Conservation (phyloP, 371 early-diverging fungal genomes). For the Actinomortierella wolfii region DNA sequence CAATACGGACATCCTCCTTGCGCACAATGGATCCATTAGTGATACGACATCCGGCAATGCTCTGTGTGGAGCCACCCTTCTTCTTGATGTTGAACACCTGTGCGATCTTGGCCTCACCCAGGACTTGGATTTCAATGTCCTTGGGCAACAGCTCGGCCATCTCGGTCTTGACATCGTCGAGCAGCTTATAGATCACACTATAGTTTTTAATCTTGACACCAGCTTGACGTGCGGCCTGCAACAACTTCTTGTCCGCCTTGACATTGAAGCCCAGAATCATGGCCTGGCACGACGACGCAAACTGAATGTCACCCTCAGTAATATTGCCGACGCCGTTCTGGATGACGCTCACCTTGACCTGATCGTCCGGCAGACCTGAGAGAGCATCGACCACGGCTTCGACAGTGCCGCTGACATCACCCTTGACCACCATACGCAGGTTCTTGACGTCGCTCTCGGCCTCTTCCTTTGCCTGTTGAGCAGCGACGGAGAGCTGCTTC, state of each 20-base stretch:
- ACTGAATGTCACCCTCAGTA: conserved; percentile 76
- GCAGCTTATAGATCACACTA: conserved; percentile 87
- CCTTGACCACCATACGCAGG: conserved; percentile 55
- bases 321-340: conserved; percentile 85
- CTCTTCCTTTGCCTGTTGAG: conserved; percentile 39
- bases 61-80: conserved; percentile 58
- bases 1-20: conserved; percentile 66
- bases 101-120: conserved; percentile 87
- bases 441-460: conserved; percentile 54
- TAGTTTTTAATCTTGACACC: conserved; percentile 71
- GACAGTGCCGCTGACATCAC: conserved; percentile 94
- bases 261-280: conserved; percentile 89
- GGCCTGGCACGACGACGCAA: conserved; percentile 69
- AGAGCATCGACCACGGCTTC: conserved; percentile 90
- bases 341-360: conserved; percentile 77
- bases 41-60: conserved; percentile 89
- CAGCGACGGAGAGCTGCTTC: conserved; percentile 31
- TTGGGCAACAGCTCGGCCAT: conserved; percentile 85
- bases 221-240: conserved; percentile 61
- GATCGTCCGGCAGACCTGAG: conserved; percentile 74
- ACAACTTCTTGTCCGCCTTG: conserved; percentile 77
- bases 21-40: conserved; percentile 73
- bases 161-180: conserved; percentile 84
- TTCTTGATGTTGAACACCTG: conserved; percentile 81
- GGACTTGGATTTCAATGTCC: conserved; percentile 71